phyloP scores from a whole-genome alignment of 176 grass and related monocot genomes.

The Hsuehochloa calcarea region DNA sequence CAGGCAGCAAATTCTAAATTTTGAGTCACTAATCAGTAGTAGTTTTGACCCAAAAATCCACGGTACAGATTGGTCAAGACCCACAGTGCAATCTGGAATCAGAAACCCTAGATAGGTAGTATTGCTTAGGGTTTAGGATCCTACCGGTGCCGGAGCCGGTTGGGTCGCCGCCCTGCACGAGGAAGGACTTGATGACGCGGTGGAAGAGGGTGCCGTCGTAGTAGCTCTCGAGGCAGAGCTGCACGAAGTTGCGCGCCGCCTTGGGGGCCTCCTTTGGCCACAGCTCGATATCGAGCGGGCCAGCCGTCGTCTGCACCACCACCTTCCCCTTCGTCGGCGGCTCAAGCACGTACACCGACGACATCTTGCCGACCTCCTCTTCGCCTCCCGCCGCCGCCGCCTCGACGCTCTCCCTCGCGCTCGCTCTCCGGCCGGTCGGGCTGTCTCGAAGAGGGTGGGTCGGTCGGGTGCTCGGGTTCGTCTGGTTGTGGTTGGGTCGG shows the following conservation, averaged over 20 bases:
- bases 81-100: not conserved
- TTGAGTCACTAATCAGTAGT: not conserved
- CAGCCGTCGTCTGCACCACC: slow-evolving; percentile 78
- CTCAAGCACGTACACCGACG: slow-evolving; percentile 88
- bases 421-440: not conserved
- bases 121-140: not conserved
- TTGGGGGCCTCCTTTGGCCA: slow-evolving; percentile 98
- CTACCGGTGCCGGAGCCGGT: slow-evolving; percentile 72
- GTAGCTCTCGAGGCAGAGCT: slow-evolving; percentile 93
- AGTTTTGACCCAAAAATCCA: not conserved
- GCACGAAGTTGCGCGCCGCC: slow-evolving; percentile 88
- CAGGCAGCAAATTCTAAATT: not conserved
- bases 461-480: not conserved
- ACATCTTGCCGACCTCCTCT: slow-evolving; percentile 47
- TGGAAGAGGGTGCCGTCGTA: slow-evolving; percentile 88
- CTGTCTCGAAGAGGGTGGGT: not conserved
- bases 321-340: slow-evolving; percentile 94
- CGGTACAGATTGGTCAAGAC: not conserved
- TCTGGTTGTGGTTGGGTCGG: not conserved
- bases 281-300: slow-evolving; percentile 84
- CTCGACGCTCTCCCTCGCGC: not conserved
- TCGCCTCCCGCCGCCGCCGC: not conserved
- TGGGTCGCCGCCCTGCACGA: slow-evolving; percentile 89
- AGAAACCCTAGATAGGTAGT: slow-evolving; percentile 33
- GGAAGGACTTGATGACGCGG: slow-evolving; percentile 89